Evolutionary conservation across 345 rosid species (phyloP), one percentile per base, ranked within the genome.

Genomic region (Eucalyptus pauciflora): DNA sequence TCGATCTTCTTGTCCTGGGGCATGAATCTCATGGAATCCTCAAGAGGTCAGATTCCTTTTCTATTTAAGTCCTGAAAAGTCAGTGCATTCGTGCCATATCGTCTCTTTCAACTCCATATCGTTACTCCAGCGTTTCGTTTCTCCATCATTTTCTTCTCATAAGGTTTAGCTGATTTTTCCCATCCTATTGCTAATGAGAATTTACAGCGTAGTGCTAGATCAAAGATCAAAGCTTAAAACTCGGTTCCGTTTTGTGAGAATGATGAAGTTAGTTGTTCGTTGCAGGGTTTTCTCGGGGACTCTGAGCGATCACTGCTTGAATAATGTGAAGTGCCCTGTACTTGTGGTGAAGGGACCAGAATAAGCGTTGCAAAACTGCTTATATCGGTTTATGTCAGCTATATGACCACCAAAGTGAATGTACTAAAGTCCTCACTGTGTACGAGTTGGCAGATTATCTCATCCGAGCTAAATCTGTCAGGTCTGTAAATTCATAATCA

Each of bases 1-100:
- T 93, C 24, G 67, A 90, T 87, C 87, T 93, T 25, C 58, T 94
- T 33, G 91, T 93, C 31, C 76, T 91, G 43, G 92, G 90, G 22
- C 71, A 90, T 49, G 90, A 91, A 25, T 88, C 56, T 58, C 13
- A 41, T 48, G 90, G 88, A 89, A 86, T 20, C 60, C 90, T 93
- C 15, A 88, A 89, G 91, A 91, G 90, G 95, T 93, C 41, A 60
- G 33, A 79, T 80, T 31, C 49, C 10, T 50, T 48, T 25, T 37
- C 48, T 18, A 45, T 2, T 27, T 43, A 16, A 52, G 67, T 60
- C 48, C 31, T 22, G 29, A 13, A 86, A 56, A 7, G 45, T 54
- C 41, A 3, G 83, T 76, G 15, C 48, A 20, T 76, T 37, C 1
- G 5, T 20, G 83, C 83, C 83, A 76, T 37, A 37, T 76, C 2